Percentiles rank a stretch among this genome's conserved stretches.
Evolutionary conservation across 345 rosid genomes (phyloP).

Genomic region (Eucalyptus cloeziana): DNA sequence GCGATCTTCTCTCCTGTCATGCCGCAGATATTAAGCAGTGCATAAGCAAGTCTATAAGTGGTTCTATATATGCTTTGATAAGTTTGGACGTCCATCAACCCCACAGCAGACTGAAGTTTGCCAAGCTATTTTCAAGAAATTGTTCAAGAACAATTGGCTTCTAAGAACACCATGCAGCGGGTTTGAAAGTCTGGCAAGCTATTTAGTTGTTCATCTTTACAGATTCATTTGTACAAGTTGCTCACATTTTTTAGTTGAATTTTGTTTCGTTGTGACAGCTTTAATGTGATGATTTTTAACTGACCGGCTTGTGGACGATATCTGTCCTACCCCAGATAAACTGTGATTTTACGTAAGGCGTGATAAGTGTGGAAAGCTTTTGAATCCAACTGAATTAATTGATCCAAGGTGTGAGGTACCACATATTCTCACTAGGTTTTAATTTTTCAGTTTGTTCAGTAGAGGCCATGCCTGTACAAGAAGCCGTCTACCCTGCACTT

Average conservation of each 20-base stretch:
- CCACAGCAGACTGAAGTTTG: slow-evolving; percentile 81
- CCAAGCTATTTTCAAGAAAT: slow-evolving; percentile 74
- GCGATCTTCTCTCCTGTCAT: not conserved
- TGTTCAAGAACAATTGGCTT: slow-evolving; percentile 74
- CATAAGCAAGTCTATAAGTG: slow-evolving; percentile 82
- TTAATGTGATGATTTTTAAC: slow-evolving; percentile 78
- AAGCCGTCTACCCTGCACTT: not conserved
- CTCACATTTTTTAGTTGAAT: not conserved
- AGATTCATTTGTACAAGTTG: not conserved
- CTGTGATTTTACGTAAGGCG: slow-evolving; percentile 81
- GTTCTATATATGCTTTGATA: slow-evolving; percentile 88
- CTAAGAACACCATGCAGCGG: slow-evolving; percentile 82
- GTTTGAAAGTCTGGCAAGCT: slow-evolving; percentile 3
- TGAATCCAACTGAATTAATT: slow-evolving; percentile 80
- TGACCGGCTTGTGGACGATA: slow-evolving; percentile 83
- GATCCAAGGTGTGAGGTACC: slow-evolving; percentile 83
- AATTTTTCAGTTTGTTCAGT: not conserved
- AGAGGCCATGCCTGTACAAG: not conserved
- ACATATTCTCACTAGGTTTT: not conserved
- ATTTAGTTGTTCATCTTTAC: not conserved
- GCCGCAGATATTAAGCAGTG: slow-evolving; percentile 64
- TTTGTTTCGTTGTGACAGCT: slow-evolving; percentile 30
- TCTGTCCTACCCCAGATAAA: slow-evolving; percentile 54
- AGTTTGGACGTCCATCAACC: slow-evolving; percentile 84
- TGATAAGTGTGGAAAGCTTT: slow-evolving; percentile 80